Base-by-base conservation (phyloP, 768 basidiomycete species). In the Xanthoconium stramineum region DNA sequence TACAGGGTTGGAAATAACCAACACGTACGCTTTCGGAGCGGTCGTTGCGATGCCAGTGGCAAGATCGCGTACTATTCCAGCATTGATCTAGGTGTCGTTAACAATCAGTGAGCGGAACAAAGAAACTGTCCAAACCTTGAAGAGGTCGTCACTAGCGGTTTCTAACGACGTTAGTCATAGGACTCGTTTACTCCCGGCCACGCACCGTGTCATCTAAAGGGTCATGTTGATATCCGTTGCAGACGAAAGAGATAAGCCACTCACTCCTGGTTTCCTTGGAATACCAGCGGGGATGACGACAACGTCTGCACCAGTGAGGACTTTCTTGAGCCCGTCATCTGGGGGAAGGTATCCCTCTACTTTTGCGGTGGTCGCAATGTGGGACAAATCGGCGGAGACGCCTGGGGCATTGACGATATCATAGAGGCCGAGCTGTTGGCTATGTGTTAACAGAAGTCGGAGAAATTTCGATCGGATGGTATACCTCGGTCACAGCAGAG, bases 341-440 rank as follows among this genome's bases (percentile, higher is more conserved):
- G 86, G 79, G 57, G 87, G 81, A 17, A 93, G 81, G 71, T 79
- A 89, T n/a, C 94, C 94, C 57, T 82, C 78, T 30, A 94, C 87
- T 72, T 89, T 88, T 42, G 93, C 86, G 12, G 88, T 85, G 37
- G 94, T 95, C 50, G 90, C 80, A 74, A 98, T 95, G 73, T 98
- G 96, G 54, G 90, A 88, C 56, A 98, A 80, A 78, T 99, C 96
- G 56, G 86, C 91, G 36, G 94, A 94, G 60, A 99, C 96, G 69
- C 96, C 96, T 15, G 93, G 93, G n/a, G 94, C 89, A 74, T 93
- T 91, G 67, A 95, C 93, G 75, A 98, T 95, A 92, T 98, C 96
- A 71, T 81, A 98, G 57, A 98, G 84, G 50, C 84, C 78, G 49
- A 98, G 88, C 88, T 94, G 65, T 19, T 50, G 30, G 17, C 4